Base-by-base conservation (phyloP, 106 monocot genomes). In the Chionographis japonica region DNA sequence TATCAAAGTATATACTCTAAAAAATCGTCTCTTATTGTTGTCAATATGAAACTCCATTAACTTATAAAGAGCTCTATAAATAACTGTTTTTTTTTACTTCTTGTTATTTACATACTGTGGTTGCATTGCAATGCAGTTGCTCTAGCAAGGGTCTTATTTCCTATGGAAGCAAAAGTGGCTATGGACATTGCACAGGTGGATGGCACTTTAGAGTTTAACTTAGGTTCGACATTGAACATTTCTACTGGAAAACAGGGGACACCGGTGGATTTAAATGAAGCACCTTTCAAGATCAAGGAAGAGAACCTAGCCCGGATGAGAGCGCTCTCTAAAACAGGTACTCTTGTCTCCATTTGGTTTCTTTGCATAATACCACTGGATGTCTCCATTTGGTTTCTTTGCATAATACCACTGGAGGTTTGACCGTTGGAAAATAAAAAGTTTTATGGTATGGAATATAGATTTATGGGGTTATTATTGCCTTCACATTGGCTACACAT, bases 131-230 rank as follows among this genome's bases (percentile, higher is more conserved):
- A 36, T 77, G 16, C 78, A 94, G 95, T 95, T 81, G 91, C 77
- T 67, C 63, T 95, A 10, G 95, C 95, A 53, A 88, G 74, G 41
- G 41, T 83, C 19, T 68, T 91, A 16, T 95, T 91, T 58, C 95
- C 95, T 0, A 72, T 54, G 79, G 95, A 95, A 72, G 95, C 95
- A 57, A 88, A 41, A 66, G 79, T 95, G 6, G 95, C 91, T 3
- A 95, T 88, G 88, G 81, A 86, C 39, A 83, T 84, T 61, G 95
- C 95, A 20, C 86, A 91, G n/a, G 95, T 91, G 4, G 88, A 88
- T 65, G 86, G 86, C 40, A 95, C 95, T n/a, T 65, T 86, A 61
- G 95, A 95, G 63, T 95, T 88, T 61, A 79, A 68, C 12, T 69
- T 81, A 50, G 64, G 74, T 66, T 65, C 66, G 37, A 62, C 58